Percentiles rank a stretch among this genome's conserved stretches.
phyloP scores from a whole-genome alignment of 179 eudicot genomes.

The Gypsophila paniculata region DNA sequence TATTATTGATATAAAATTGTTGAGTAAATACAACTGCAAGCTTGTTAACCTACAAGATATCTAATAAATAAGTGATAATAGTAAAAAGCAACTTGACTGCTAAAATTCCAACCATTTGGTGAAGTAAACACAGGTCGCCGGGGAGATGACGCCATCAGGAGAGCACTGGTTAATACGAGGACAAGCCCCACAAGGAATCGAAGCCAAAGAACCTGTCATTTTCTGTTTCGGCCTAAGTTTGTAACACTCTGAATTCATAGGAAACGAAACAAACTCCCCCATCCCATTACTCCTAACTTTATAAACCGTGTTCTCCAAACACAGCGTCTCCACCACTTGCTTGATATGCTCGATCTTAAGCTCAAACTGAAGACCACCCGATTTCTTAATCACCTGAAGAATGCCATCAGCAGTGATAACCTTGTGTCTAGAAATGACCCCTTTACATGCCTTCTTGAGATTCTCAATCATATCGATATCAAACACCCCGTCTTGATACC shows the following conservation, averaged over 20 bases:
- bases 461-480: constrained; percentile 35
- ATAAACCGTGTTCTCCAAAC: constrained; percentile 49
- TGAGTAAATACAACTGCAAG: background rate
- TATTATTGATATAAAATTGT: background rate
- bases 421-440: constrained; percentile 27
- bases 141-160: constrained; percentile 72
- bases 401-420: constrained; percentile 48
- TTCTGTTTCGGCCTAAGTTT: constrained; percentile 23
- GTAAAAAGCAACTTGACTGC: constrained; percentile 1
- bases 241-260: constrained; percentile 51
- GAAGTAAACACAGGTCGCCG: constrained; percentile 59
- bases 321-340: constrained; percentile 49
- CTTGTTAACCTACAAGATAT: background rate
- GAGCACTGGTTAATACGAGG: constrained; percentile 54
- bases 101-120: constrained; percentile 57
- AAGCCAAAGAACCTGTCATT: constrained; percentile 46
- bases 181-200: constrained; percentile 79
- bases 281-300: constrained; percentile 64
- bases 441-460: constrained; percentile 29
- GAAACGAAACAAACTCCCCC: constrained; percentile 52
- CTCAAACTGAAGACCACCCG: constrained; percentile 13
- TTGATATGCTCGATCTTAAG: constrained; percentile 34
- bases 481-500: constrained; percentile 57
- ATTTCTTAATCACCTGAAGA: constrained; percentile 25
- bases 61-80: background rate